Evolutionary conservation across 495 filamentous ascomycete species (phyloP).

Genomic region (Penicillium steckii): DNA sequence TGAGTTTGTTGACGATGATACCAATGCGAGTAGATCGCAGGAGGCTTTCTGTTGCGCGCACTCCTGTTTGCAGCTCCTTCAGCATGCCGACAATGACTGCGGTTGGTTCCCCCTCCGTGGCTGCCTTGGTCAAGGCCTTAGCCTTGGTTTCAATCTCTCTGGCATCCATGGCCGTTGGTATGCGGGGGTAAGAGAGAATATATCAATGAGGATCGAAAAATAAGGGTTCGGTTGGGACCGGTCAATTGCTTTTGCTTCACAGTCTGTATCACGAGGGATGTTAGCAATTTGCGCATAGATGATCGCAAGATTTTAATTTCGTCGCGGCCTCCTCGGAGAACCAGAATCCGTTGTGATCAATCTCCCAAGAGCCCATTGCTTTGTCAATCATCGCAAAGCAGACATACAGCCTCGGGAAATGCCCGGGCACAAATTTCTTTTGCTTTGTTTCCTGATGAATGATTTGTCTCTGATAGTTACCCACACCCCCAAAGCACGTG

Average conservation of each 20-base stretch:
- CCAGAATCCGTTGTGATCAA: no score
- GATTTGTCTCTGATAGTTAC: not conserved
- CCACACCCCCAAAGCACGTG: conserved; percentile 7
- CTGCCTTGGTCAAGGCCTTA: conserved; percentile 73
- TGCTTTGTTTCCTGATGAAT: not conserved
- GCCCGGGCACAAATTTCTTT: conserved; percentile 3
- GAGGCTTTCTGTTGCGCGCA: conserved; percentile 83
- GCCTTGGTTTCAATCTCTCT: conserved; percentile 73
- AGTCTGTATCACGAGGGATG: not conserved
- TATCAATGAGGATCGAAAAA: not conserved
- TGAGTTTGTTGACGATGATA: conserved; percentile 80
- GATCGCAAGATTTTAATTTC: not conserved
- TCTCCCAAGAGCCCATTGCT: not conserved
- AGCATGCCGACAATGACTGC: conserved; percentile 65
- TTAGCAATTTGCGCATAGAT: not conserved
- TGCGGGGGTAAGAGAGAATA: conserved; percentile 2
- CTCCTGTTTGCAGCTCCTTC: conserved; percentile 71
- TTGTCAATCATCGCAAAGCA: not conserved
- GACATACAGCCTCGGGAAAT: not conserved
- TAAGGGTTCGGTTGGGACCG: not conserved
- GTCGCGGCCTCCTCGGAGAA: not conserved
- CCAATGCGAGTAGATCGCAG: conserved; percentile 84
- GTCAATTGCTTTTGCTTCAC: not conserved
- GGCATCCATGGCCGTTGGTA: conserved; percentile 63
- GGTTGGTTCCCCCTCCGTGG: conserved; percentile 63